These are phyloP conservation scores for Penicillium silybi DNA, from an alignment of 495 filamentous ascomycete species.

Conservation along the genomic window DNA sequence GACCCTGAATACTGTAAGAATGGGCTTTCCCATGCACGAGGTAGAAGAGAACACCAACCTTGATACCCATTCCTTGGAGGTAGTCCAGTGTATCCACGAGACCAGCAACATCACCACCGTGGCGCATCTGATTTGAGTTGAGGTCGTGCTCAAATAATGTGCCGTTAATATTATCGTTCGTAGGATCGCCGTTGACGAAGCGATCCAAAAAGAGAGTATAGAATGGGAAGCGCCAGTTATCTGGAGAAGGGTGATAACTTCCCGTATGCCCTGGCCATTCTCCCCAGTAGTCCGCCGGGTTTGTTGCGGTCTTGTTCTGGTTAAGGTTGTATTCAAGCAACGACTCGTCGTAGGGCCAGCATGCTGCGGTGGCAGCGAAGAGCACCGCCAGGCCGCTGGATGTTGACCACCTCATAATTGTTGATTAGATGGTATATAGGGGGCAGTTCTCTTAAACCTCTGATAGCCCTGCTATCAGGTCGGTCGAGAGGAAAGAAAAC, in stretches of 20 bases:
- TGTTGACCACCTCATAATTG: slow-evolving; percentile 33
- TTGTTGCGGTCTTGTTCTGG: slow-evolving; percentile 50
- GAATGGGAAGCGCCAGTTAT: slow-evolving; percentile 67
- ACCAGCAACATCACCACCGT: slow-evolving; percentile 66
- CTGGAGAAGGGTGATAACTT: slow-evolving; percentile 52
- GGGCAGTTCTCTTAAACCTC: not conserved
- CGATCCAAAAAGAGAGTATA: slow-evolving; percentile 69
- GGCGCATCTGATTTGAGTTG: slow-evolving; percentile 63
- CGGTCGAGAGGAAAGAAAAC: not conserved
- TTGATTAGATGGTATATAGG: not conserved
- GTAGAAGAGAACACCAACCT: slow-evolving; percentile 37
- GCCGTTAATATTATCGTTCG: slow-evolving; percentile 66
- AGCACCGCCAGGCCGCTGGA: slow-evolving; percentile 31
- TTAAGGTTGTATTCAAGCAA: slow-evolving; percentile 60
- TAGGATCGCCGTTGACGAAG: slow-evolving; percentile 68
- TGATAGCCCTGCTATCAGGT: not conserved
- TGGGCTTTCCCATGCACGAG: not conserved
- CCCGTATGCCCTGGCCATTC: slow-evolving; percentile 48
- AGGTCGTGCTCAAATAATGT: slow-evolving; percentile 66
- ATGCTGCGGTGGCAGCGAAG: slow-evolving; percentile 26
- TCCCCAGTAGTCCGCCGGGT: slow-evolving; percentile 59
- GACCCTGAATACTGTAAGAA: slow-evolving; percentile 34
- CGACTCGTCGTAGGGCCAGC: slow-evolving; percentile 52
- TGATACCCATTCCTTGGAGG: slow-evolving; percentile 70
- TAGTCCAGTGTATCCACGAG: slow-evolving; percentile 66